A percentile compares a stretch with the other conserved stretches of the same genome.
These are phyloP conservation scores for Claviceps humidiphila DNA, from an alignment of 2,329 filamentous ascomycete species.

Conservation along the genomic window DNA sequence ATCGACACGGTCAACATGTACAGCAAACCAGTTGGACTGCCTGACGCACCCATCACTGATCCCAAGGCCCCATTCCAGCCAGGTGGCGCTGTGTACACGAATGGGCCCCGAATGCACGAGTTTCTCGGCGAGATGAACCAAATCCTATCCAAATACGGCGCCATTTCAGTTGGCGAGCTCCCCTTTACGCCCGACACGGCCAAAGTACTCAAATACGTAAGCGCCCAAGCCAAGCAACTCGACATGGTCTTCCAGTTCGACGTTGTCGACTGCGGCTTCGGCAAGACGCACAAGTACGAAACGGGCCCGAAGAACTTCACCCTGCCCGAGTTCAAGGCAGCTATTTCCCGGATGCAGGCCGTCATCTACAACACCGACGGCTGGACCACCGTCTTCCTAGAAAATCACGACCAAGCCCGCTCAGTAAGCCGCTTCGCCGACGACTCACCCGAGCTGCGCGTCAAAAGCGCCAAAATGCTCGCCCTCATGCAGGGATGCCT, in stretches of 20 bases:
- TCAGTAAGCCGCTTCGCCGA: slow-evolving; percentile 42
- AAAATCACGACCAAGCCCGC: slow-evolving; percentile 52
- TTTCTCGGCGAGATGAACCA: slow-evolving; percentile 53
- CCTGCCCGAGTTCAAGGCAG: slow-evolving; percentile 33
- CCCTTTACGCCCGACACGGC: slow-evolving; percentile 45
- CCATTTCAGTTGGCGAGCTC: slow-evolving; percentile 60
- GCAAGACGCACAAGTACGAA: slow-evolving; percentile 37
- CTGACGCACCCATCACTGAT: slow-evolving; percentile 43
- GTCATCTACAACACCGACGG: slow-evolving; percentile 40
- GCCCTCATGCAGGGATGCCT: slow-evolving; percentile 38
- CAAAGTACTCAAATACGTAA: slow-evolving; percentile 47
- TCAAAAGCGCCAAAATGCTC: slow-evolving; percentile 43
- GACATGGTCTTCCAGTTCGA: slow-evolving; percentile 61
- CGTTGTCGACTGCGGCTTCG: slow-evolving; percentile 46
- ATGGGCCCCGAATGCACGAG: slow-evolving; percentile 57
- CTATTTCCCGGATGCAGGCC: slow-evolving; percentile 35
- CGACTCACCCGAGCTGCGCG: slow-evolving; percentile 33
- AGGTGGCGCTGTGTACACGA: slow-evolving; percentile 45
- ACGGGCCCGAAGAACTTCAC: slow-evolving; percentile 31
- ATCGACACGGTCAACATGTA: slow-evolving; percentile 65
- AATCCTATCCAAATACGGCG: slow-evolving; percentile 45
- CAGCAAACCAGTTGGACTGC: slow-evolving; percentile 46
- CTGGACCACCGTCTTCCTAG: slow-evolving; percentile 52
- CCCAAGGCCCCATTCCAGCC: slow-evolving; percentile 34
- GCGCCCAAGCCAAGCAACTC: slow-evolving; percentile 43